Evolutionary conservation across 2,329 filamentous ascomycete species (phyloP).

Genomic region (Beauveria bassiana): DNA sequence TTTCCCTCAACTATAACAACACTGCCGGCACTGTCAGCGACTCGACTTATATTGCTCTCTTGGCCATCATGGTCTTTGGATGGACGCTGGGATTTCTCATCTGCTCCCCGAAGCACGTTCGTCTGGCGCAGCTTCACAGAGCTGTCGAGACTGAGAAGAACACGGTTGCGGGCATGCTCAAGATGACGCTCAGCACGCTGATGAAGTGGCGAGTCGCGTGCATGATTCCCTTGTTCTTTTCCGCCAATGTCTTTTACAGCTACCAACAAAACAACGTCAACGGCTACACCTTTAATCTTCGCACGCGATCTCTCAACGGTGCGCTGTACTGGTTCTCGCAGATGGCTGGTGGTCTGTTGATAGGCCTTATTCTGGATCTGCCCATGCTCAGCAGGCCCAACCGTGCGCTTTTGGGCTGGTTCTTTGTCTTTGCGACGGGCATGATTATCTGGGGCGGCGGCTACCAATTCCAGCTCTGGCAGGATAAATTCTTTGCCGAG

Average conservation of each 20-base stretch:
- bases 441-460: conserved; percentile 53
- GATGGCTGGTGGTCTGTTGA: conserved; percentile 44
- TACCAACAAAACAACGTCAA: conserved; percentile 52
- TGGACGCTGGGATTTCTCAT: conserved; percentile 39
- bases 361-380: conserved; percentile 37
- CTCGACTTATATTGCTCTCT: conserved; percentile 41
- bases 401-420: conserved; percentile 40
- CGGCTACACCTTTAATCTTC: conserved; percentile 45
- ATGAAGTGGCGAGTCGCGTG: conserved; percentile 37
- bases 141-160: conserved; percentile 32
- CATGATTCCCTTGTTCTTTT: conserved; percentile 47
- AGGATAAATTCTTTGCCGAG: conserved; percentile 32
- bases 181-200: conserved; percentile 29
- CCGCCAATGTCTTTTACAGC: conserved; percentile 48
- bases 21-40: conserved; percentile 36
- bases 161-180: conserved; percentile 26
- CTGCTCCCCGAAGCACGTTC: conserved; percentile 37
- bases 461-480: conserved; percentile 57
- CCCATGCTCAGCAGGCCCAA: conserved; percentile 32
- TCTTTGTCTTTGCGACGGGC: conserved; percentile 37
- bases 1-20: conserved; percentile 35
- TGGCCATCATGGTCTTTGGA: conserved; percentile 42
- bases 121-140: conserved; percentile 27
- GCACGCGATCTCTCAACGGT: conserved; percentile 47
- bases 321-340: conserved; percentile 49